Base-by-base conservation (phyloP, 768 basidiomycete genomes). In the Rhizopogon sp. region DNA sequence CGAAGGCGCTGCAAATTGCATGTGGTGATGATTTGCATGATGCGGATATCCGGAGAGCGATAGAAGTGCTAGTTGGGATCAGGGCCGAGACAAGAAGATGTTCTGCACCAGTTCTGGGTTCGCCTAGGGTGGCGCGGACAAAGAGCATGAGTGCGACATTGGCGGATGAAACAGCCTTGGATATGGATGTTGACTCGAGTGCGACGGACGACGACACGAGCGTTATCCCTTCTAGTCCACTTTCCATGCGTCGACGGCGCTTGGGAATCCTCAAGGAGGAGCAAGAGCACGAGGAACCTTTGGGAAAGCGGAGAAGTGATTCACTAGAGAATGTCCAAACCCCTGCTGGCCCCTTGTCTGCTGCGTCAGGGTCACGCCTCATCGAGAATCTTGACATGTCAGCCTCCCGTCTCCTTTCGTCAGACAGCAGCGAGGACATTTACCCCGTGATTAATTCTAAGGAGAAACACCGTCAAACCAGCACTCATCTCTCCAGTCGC, bases 21-120 rank as follows among this genome's bases (percentile, higher is more conserved):
- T 66, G 72, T 2, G 63, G 67, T 22, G 63, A 67, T 40, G 70
- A 71, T n/a, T 69, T 76, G 58, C 62, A 72, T 11, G 74, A 75
- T 39, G 64, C 65, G 10, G 72, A 74, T 49, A 80, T 90, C 53
- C 78, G 81, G 39, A 67, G 70, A 52, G 73, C 73, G 8, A 80
- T 90, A 55, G 86, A 88, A 62, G 69, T 76, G 39, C 53, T 88
- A 43, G 84, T 87, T 45, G 87, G 85, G 2, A 76, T 88, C 22
- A 66, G 73, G 28, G 43, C 57, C 5, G 50, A 13, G 56, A 46
- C 43, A 14, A 1, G 7, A 33, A 31, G 17, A 22, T 2, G 28
- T 43, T 25, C 51, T 39, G 25, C 25, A 1, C 25, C 25, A 28
- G 28, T 11, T 41, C 31, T 3, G 25, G 25, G 25, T 25, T 25